A percentile compares a stretch with the other conserved stretches of the same genome.
phyloP scores from a whole-genome alignment of 75 land plant species.

The Sequoia sempervirens region DNA sequence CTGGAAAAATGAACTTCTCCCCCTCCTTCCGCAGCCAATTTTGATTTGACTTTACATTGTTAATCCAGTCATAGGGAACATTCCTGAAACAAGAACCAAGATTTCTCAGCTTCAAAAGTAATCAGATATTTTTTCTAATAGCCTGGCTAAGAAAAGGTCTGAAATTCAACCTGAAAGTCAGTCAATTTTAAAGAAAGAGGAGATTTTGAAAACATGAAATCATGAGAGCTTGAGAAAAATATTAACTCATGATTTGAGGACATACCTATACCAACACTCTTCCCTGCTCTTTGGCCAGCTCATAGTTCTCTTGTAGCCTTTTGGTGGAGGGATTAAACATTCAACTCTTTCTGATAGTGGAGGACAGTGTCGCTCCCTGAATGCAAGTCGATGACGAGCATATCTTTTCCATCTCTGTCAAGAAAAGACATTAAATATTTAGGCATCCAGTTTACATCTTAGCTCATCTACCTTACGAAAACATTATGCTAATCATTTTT shows the following conservation, averaged over 20 bases:
- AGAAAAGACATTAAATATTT: neutral
- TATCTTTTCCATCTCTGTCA: slow-evolving; percentile 42
- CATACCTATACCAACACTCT: slow-evolving; percentile 41
- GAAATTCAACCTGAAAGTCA: neutral
- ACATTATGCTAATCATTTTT: no score
- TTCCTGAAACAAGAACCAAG: slow-evolving; percentile 12
- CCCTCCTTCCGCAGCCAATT: slow-evolving; percentile 27
- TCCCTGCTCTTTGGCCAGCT: slow-evolving; percentile 32
- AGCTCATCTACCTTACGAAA: neutral
- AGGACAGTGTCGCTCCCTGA: slow-evolving; percentile 45
- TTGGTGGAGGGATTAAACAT: slow-evolving; percentile 39
- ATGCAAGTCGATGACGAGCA: slow-evolving; percentile 39
- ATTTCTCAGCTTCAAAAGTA: neutral
- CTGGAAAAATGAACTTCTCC: slow-evolving; percentile 28
- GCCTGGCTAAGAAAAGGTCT: neutral
- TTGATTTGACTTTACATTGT: slow-evolving; percentile 21
- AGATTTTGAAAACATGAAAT: neutral
- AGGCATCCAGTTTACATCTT: neutral
- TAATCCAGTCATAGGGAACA: slow-evolving; percentile 31
- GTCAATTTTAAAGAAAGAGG: neutral
- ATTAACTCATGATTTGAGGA: neutral
- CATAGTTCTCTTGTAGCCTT: slow-evolving; percentile 35
- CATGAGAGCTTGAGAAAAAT: neutral
- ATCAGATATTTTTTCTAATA: neutral
- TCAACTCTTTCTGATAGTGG: slow-evolving; percentile 21